Evolutionary conservation across 805 yeast species (phyloP).

Genomic region (Pichia cabralensis): DNA sequence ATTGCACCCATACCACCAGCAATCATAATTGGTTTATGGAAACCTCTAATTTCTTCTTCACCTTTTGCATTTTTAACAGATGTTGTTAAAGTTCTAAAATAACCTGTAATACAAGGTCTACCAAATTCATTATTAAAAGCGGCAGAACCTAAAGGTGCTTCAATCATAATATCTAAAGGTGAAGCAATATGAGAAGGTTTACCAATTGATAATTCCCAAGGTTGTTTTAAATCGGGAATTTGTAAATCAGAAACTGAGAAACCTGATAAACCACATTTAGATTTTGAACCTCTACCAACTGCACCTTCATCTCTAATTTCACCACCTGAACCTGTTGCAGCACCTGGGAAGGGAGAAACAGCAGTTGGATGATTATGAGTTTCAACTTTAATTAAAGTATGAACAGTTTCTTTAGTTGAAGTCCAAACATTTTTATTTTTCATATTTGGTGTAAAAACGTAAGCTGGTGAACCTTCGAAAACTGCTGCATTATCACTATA

Average conservation of each 20-base stretch:
- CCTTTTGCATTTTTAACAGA: conserved; percentile 54
- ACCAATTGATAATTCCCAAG: conserved; percentile 92
- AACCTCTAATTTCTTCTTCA: conserved; percentile 76
- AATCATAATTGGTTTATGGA: conserved; percentile 97
- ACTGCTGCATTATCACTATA: conserved; percentile 98
- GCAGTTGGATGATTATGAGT: conserved; percentile 99
- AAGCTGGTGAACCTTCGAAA: conserved; percentile 73
- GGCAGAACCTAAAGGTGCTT: conserved; percentile 96
- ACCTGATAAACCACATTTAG: conserved; percentile 94
- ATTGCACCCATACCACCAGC: conserved; percentile 99
- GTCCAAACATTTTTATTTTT: conserved; percentile 57
- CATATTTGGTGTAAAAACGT: conserved; percentile 69
- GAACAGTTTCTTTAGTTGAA: conserved; percentile 66
- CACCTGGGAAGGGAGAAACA: conserved; percentile 98
- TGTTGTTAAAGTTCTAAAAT: conserved; percentile 90
- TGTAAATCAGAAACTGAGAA: conserved; percentile 83
- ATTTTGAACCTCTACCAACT: conserved; percentile 94
- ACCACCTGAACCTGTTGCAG: conserved; percentile 99
- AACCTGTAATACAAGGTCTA: conserved; percentile 94
- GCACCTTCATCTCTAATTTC: conserved; percentile 99
- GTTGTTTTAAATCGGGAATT: conserved; percentile 79
- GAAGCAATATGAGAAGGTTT: conserved; percentile 91
- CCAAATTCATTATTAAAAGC: conserved; percentile 98
- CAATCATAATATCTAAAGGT: conserved; percentile 87
- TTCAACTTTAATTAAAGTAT: conserved; percentile 90